phyloP scores from a whole-genome alignment of 2,329 filamentous ascomycete species.

The Aspergillus bombycis region DNA sequence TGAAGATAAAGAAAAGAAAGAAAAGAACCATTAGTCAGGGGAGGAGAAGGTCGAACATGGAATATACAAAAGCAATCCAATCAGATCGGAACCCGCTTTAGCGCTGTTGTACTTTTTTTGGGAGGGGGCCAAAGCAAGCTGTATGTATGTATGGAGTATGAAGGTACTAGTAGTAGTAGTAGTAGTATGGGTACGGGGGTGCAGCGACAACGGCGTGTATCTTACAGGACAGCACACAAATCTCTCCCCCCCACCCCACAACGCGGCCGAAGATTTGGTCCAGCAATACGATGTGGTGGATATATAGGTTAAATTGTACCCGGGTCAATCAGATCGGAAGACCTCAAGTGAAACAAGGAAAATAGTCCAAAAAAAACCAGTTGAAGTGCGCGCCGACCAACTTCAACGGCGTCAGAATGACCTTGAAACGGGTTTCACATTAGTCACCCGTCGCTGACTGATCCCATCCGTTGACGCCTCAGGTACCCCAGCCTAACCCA shows the following conservation, averaged over 20 bases:
- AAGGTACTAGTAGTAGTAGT: no score
- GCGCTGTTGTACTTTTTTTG: neutral
- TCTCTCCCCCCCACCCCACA: neutral
- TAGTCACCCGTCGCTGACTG: neutral
- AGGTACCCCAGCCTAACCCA: neutral
- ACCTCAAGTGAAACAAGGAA: neutral
- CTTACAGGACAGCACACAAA: neutral
- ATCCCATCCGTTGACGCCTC: neutral
- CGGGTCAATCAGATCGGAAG: neutral
- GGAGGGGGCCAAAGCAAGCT: neutral
- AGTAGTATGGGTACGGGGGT: neutral
- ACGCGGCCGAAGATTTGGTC: neutral
- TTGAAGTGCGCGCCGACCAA: neutral
- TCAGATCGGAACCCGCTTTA: neutral
- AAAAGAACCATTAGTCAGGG: neutral
- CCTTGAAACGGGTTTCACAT: neutral
- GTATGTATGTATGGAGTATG: neutral
- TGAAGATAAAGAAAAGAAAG: neutral
- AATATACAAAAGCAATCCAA: constrained; percentile 1
- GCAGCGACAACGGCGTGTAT: constrained; percentile 1
- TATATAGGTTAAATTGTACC: neutral
- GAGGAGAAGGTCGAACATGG: neutral
- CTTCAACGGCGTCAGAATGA: neutral
- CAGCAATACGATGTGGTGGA: neutral
- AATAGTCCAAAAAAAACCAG: neutral